Conservation (phyloP, 1,284 basidiomycete genomes). For the Moesziomyces antarcticus region DNA sequence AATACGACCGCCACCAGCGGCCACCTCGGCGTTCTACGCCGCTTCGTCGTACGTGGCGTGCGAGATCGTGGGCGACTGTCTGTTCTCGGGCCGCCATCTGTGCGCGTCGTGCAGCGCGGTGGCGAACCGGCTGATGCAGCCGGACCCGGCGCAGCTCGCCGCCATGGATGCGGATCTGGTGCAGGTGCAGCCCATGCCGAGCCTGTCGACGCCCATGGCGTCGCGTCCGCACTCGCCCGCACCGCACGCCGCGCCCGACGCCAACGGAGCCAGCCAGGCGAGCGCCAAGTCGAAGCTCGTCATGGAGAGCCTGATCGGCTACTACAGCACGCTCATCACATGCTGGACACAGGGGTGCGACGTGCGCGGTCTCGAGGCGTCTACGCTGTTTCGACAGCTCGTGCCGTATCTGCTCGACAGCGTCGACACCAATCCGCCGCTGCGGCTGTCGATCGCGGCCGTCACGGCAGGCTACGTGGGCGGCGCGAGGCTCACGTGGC, state of each 20-base stretch:
- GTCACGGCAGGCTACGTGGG: conserved; percentile 42
- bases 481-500: conserved; percentile 35
- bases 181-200: conserved; percentile 29
- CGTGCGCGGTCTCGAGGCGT: conserved; percentile 34
- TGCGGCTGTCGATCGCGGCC: conserved; percentile 35
- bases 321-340: conserved; percentile 44
- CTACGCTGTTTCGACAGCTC: conserved; percentile 27
- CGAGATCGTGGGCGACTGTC: conserved; percentile 45
- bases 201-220: conserved; percentile 32
- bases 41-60: conserved; percentile 7
- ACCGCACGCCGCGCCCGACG: not conserved
- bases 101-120: conserved; percentile 37
- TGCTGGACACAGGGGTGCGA: conserved; percentile 44
- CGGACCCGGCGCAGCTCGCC: conserved; percentile 22
- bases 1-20: not conserved
- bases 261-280: conserved; percentile 1
- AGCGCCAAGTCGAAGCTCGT: conserved; percentile 27
- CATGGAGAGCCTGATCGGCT: conserved; percentile 42
- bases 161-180: conserved; percentile 26
- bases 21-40: not conserved
- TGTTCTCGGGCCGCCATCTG: conserved; percentile 34
- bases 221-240: conserved; percentile 29
- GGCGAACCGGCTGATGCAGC: conserved; percentile 39
- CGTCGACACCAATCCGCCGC: conserved; percentile 23
- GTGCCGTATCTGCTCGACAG: conserved; percentile 39